Conservation (phyloP, 192 early-diverging fungal species). For the Gryganskiella cystojenkinii region DNA sequence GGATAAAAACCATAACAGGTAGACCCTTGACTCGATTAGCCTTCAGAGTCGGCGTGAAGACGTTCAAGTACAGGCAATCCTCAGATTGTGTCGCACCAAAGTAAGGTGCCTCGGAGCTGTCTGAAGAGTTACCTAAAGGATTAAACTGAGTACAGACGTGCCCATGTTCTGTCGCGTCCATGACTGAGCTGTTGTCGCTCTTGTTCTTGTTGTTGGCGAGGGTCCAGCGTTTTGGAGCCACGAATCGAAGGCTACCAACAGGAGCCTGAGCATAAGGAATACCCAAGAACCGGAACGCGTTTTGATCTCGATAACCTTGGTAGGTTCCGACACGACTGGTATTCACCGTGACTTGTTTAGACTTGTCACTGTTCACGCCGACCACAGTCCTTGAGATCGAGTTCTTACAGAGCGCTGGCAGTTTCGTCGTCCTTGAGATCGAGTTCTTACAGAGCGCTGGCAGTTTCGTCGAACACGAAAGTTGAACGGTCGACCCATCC, state of each 20-base stretch:
- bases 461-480: not conserved
- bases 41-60: slow-evolving; percentile 37
- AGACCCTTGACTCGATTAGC: slow-evolving; percentile 1
- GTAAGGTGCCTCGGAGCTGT: not conserved
- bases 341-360: slow-evolving; percentile 23
- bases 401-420: slow-evolving; percentile 21
- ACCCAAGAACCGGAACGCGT: slow-evolving; percentile 42
- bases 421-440: not conserved
- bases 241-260: slow-evolving; percentile 20
- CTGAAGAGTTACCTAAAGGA: not conserved
- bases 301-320: slow-evolving; percentile 39
- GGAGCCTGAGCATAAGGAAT: slow-evolving; percentile 45
- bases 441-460: slow-evolving; percentile 21
- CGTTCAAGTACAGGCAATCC: slow-evolving; percentile 50
- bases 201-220: not conserved
- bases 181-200: not conserved
- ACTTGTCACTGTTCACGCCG: not conserved
- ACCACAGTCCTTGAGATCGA: not conserved
- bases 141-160: slow-evolving; percentile 16
- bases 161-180: slow-evolving; percentile 17
- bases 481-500: not conserved
- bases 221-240: slow-evolving; percentile 7
- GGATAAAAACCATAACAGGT: slow-evolving; percentile 41
- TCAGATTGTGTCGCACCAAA: slow-evolving; percentile 17
- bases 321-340: slow-evolving; percentile 6